These are phyloP conservation scores for Curvularia verruculosa DNA, from an alignment of 2,329 filamentous ascomycete species.

Conservation along the genomic window DNA sequence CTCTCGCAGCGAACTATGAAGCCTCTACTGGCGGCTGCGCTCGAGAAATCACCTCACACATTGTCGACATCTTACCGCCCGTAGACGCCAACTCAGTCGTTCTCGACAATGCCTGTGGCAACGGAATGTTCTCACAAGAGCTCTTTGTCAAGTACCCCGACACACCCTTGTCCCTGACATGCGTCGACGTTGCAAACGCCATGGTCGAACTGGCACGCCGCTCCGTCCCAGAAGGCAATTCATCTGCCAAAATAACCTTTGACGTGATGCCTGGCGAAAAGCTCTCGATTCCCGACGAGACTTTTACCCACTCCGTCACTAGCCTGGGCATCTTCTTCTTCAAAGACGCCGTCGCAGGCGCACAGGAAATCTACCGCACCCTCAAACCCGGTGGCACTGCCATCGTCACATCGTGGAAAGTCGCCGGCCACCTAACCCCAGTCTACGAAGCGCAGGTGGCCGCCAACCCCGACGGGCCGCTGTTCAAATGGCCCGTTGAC, in stretches of 20 bases:
- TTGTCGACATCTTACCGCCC: conserved; percentile 19
- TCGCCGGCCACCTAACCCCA: conserved; percentile 4
- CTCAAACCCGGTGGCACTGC: conserved; percentile 46
- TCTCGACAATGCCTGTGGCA: conserved; percentile 37
- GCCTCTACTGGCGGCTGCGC: conserved; percentile 24
- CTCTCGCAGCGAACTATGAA: conserved; percentile 19
- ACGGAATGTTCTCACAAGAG: conserved; percentile 29
- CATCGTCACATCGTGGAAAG: conserved; percentile 34
- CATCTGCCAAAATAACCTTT: not conserved
- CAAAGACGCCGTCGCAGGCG: conserved; percentile 28
- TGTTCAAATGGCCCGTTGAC: conserved; percentile 20
- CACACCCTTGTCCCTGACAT: conserved; percentile 12
- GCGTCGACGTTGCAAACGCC: conserved; percentile 11
- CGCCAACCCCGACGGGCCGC: conserved; percentile 6
- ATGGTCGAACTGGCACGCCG: conserved; percentile 20
- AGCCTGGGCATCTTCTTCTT: conserved; percentile 50
- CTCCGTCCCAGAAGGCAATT: not conserved
- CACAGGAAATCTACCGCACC: conserved; percentile 45
- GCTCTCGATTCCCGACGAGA: conserved; percentile 30
- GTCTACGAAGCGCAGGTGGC: conserved; percentile 14
- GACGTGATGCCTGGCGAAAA: conserved; percentile 15
- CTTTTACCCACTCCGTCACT: conserved; percentile 49
- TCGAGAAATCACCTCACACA: conserved; percentile 19
- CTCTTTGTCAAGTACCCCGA: conserved; percentile 15
- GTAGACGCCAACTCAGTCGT: conserved; percentile 22